Evolutionary conservation across 2,329 filamentous ascomycete species (phyloP).

Genomic region (Arthrobotrys sinensis): DNA sequence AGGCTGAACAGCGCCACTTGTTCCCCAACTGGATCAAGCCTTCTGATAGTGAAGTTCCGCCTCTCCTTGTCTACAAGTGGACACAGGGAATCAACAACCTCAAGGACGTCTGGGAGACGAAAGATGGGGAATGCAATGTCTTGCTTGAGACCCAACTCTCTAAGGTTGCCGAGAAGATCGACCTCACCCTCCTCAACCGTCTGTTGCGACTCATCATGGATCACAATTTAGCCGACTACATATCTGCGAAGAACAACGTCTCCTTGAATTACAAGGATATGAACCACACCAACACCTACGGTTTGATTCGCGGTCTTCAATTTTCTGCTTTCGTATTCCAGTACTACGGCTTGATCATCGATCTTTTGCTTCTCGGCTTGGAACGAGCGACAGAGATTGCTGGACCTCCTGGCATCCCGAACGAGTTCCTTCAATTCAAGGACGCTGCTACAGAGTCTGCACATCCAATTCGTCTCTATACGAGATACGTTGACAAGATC

Average conservation of each 20-base stretch:
- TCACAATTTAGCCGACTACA: constrained; percentile 98
- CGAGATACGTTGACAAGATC: constrained; percentile 96
- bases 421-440: constrained; percentile 97
- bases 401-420: constrained; percentile 90
- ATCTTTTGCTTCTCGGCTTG: constrained; percentile 89
- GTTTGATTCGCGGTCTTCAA: constrained; percentile 96
- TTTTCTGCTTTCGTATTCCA: constrained; percentile 99
- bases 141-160: constrained; percentile 98
- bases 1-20: constrained; percentile 94
- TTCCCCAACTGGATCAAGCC: constrained; percentile 99
- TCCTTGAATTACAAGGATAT: constrained; percentile 99
- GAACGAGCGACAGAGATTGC: constrained; percentile 98
- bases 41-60: constrained; percentile 96
- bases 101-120: constrained; percentile 92
- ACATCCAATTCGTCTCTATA: constrained; percentile 98
- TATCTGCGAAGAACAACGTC: constrained; percentile 99
- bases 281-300: constrained; percentile 99
- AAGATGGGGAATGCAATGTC: constrained; percentile 96
- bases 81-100: constrained; percentile 99
- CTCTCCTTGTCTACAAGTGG: constrained; percentile 97
- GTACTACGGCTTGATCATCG: constrained; percentile 95
- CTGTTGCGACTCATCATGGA: constrained; percentile 97
- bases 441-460: constrained; percentile 91
- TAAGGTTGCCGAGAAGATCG: constrained; percentile 99
- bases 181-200: constrained; percentile 93